Conservation (phyloP, 352 stramenopile species). For the Nothophytophthora sp. region DNA sequence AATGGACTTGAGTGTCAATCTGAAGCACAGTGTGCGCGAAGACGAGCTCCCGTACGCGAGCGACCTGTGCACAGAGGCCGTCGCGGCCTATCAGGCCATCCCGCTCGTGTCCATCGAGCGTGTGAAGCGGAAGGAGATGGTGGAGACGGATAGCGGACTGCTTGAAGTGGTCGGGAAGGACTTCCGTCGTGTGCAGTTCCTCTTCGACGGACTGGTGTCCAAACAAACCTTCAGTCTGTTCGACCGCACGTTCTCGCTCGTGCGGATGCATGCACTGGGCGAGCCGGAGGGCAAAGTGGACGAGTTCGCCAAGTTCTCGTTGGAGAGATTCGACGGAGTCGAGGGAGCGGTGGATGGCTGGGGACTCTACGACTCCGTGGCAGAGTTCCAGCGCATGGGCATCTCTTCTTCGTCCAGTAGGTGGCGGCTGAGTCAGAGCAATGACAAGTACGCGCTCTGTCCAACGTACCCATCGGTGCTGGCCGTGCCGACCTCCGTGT, state of each 20-base stretch:
- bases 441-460: conserved; percentile 72
- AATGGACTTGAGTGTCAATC: conserved; percentile 21
- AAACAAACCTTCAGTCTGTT: conserved; percentile 83
- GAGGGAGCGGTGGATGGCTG: conserved; percentile 52
- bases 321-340: conserved; percentile 49
- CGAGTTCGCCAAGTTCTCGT: conserved; percentile 68
- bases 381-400: conserved; percentile 72
- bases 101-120: conserved; percentile 70
- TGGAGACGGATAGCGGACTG: conserved; percentile 70
- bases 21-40: conserved; percentile 31
- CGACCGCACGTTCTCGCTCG: conserved; percentile 59
- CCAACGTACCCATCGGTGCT: conserved; percentile 81
- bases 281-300: conserved; percentile 48
- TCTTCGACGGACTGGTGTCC: conserved; percentile 71
- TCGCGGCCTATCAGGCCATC: conserved; percentile 71
- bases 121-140: conserved; percentile 75
- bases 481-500: conserved; percentile 61
- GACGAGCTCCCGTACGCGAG: conserved; percentile 48
- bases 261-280: conserved; percentile 61
- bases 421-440: conserved; percentile 74
- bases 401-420: conserved; percentile 46
- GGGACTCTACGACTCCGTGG: conserved; percentile 67
- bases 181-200: conserved; percentile 77
- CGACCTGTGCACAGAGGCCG: conserved; percentile 35
- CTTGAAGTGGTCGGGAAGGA: conserved; percentile 82